Evolutionary conservation across 164 flowering plant species (phyloP), one percentile per base, ranked within the genome.

Genomic region (Sedum album): DNA sequence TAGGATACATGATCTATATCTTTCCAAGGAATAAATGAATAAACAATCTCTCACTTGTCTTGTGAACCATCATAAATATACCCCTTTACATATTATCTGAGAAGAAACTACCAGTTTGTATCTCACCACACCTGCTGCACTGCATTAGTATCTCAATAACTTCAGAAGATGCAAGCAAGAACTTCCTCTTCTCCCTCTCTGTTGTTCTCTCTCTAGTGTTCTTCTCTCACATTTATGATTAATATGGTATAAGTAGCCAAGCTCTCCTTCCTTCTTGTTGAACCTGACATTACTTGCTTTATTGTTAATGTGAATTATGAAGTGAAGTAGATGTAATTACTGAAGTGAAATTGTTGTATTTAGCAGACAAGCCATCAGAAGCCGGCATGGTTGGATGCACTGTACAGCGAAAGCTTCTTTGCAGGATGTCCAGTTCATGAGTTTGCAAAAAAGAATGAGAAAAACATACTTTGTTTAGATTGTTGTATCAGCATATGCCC

Each of bases 401-500:
- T 53, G 0, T 85, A 83, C 74, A 68, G 75, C 5, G 74, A 88
- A 76, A 83, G 83, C 51, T 93, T 90, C 87, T 93, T 93, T 70
- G 79, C 70, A 62, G 84, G 82, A 0, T 93, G 98, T 65, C 76
- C 85, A 5, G 71, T 70, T 35, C 98, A 93, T 67, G 92, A 87
- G 69, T 79, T 49, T 15, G 83, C 87, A 9, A 90, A 87, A 86
- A 93, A 93, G 79, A 93, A 93, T 18, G 98, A 93, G 77, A 90
- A 88, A 80, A 93, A 93, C 73, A 76, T 90, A 18, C 85, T 77
- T 26, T 93, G 98, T 66, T 75, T 93, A 76, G 98, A 90, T 82
- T 93, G 98, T 63, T 86, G 96, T 79, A 79, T 71, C 17, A 90
- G 96, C 63, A 82, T 93, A 39, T 93, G 96, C 73, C 96, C 96